Evolutionary conservation across 2,329 filamentous ascomycete genomes (phyloP), one percentile per base, ranked within the genome.

Genomic region (Didymosphaeria variabile): DNA sequence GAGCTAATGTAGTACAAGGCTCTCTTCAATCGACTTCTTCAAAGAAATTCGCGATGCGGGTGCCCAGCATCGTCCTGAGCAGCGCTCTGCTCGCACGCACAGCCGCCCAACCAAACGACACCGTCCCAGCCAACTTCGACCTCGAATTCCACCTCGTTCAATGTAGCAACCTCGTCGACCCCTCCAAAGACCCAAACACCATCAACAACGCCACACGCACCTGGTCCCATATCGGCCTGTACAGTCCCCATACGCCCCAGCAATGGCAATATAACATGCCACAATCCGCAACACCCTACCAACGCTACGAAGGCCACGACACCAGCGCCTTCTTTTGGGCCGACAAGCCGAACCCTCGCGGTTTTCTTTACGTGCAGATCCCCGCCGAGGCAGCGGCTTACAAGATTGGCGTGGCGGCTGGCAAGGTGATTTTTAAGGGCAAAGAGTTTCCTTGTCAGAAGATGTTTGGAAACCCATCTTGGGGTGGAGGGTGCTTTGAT

Each of bases 101-200:
- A 8, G 31, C 53, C 5, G 42, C 31, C 10, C 53, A 46, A 46
- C 47, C 29, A 21, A 36, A 8, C 15, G 29, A 29, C 26, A 7
- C 53, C 23, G 31, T 49, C 9, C 42, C 53, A 19, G 13, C 31
- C 1, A 36, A 55, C 29, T 55, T 55, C 40, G 53, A 55, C 26
- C 53, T 46, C 12, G 53, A 55, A n/a, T 55, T 55, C 40, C 53
- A 36, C 42, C 40, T 55, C 42, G 42, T 55, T 23, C 53, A 55
- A 55, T 47, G 42, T n/a, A 55, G 40, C 42, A 36, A 55, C 52
- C 34, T 26, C 21, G 50, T 34, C 32, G 40, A 52, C 23, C 34
- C 50, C 34, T 40, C 50, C 21, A 53, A 53, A 29, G 26, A 55
- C 26, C 38, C 38, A 1, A 55, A 55, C 26, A 45, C 38, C 17